Evolutionary conservation across 305 asterid species (phyloP), one percentile per base, ranked within the genome.

Genomic region (Fraxinus xanthoxyloides): DNA sequence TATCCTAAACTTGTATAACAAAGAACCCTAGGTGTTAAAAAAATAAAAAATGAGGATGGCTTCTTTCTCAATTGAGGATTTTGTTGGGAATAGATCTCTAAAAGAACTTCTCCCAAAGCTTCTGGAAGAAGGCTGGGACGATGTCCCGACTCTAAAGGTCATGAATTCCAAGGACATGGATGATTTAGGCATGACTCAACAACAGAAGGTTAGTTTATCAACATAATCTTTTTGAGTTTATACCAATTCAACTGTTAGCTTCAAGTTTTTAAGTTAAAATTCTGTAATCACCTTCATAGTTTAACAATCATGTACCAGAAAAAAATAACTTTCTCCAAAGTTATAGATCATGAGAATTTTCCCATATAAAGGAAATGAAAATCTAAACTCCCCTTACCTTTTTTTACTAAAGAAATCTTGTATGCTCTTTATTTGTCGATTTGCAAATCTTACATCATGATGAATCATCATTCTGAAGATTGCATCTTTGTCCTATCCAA

Each of bases 81-180:
- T 93, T 77, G 90, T 89, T 72, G 98, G 98, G 76, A 91, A 90
- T 65, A 97, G 98, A 82, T 88, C 81, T 77, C 93, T 89, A 21
- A 89, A 88, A 83, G 88, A 80, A 72, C 80, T 93, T 72, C 77
- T 92, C 51, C 89, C 92, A 63, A 90, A 87, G 90, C 89, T 94
- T 84, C 63, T 91, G 79, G 96, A 93, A 59, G 94, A 91, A 87
- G 98, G 97, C 10, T 94, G 98, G 98, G 98, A 93, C 73, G 97
- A 94, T 67, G 97, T 93, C 13, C 97, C 96, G 5, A 91, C 98
- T 67, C 74, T 94, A 92, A 94, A 94, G 96, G 78, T 90, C 28
- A 92, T 94, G 97, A 91, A 86, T 86, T 75, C 89, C 3, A 95
- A 93, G 10, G 98, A 94, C 76, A 90, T 87, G 97, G 86, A 89